These are phyloP conservation scores for Ophiostoma montium DNA, from an alignment of 2,329 filamentous ascomycete species.

Conservation along the genomic window DNA sequence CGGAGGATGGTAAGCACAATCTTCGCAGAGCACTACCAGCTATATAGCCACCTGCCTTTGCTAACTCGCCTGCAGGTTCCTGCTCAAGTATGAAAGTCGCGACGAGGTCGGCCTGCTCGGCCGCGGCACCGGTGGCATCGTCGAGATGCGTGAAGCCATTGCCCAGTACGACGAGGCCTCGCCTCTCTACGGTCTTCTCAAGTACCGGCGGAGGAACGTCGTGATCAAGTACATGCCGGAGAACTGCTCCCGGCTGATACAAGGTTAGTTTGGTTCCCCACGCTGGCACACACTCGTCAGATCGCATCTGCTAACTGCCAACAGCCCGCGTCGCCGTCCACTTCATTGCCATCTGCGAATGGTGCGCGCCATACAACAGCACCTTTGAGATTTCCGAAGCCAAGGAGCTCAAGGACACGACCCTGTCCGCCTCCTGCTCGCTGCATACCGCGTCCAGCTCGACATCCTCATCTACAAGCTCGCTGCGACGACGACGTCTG, in stretches of 20 bases:
- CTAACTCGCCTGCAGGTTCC: conserved; percentile 52
- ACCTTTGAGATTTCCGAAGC: conserved; percentile 61
- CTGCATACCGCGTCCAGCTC: conserved; percentile 79
- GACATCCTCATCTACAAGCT: conserved; percentile 71
- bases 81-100: conserved; percentile 79
- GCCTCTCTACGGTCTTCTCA: conserved; percentile 81
- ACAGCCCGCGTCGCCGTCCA: conserved; percentile 70
- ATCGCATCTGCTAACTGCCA: neutral
- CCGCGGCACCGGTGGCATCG: conserved; percentile 66
- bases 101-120: conserved; percentile 73
- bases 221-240: conserved; percentile 88
- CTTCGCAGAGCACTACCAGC: neutral
- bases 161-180: conserved; percentile 69
- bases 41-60: neutral
- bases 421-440: conserved; percentile 76
- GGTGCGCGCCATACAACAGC: conserved; percentile 76
- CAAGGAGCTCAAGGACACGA: conserved; percentile 73
- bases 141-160: conserved; percentile 68
- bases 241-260: conserved; percentile 74
- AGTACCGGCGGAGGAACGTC: conserved; percentile 80
- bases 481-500: conserved; percentile 59
- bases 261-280: conserved; percentile 51
- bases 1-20: conserved; percentile 70
- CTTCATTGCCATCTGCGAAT: conserved; percentile 52
- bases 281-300: no score